Evolutionary conservation across 805 yeast species (phyloP).

Genomic region (Hanseniaspora lachancei): DNA sequence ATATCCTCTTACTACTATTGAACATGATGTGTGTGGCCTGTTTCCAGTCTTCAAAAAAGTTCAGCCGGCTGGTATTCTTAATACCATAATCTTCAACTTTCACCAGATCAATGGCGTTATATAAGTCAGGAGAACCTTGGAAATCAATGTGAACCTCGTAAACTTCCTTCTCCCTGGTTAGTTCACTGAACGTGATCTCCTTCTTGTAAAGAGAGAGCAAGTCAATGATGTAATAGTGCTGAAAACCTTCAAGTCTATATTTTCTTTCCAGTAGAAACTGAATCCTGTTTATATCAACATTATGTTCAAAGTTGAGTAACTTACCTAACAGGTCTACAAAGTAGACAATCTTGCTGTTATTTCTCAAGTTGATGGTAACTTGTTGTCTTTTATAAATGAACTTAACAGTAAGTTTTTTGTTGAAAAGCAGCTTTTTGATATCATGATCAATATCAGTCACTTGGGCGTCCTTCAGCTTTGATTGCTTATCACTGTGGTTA

Average conservation of each 20-base stretch:
- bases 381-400: neutral
- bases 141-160: neutral
- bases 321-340: constrained; percentile 2
- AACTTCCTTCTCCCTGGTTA: neutral
- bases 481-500: neutral
- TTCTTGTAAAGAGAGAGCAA: neutral
- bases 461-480: neutral
- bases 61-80: neutral
- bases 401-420: neutral
- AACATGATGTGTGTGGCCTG: constrained; percentile 65
- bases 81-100: neutral
- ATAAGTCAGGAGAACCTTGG: neutral
- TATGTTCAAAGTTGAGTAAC: constrained; percentile 1
- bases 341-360: constrained; percentile 2
- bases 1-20: constrained; percentile 69
- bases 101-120: neutral
- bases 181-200: neutral
- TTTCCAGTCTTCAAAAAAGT: constrained; percentile 37
- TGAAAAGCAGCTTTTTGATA: neutral
- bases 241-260: neutral
- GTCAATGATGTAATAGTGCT: neutral
- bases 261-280: neutral
- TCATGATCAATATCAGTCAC: neutral
- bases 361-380: neutral
- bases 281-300: neutral